Conservation (phyloP, 495 filamentous ascomycete genomes). For the Neurospora sp. region DNA sequence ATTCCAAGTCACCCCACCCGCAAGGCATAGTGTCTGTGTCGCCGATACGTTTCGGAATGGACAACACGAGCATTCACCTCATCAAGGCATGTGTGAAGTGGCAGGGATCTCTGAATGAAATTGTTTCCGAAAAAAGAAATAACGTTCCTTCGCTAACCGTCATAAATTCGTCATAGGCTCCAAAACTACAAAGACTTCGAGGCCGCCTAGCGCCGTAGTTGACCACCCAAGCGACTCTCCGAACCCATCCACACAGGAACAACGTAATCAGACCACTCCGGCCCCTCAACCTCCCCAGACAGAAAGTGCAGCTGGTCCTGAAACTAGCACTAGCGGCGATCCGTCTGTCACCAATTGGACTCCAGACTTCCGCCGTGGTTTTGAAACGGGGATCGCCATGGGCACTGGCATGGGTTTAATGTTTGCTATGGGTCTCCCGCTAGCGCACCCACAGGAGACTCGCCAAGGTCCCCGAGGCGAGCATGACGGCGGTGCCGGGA, state of each 20-base stretch:
- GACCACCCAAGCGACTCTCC: neutral
- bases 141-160: neutral
- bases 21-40: neutral
- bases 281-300: neutral
- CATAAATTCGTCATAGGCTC: neutral
- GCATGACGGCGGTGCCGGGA: neutral
- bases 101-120: neutral
- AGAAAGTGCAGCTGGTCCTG: neutral
- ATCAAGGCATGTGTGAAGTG: neutral
- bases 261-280: neutral
- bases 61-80: neutral
- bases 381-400: neutral
- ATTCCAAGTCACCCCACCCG: neutral
- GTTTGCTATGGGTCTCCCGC: neutral
- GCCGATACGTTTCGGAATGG: neutral
- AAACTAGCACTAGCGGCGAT: neutral
- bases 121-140: neutral
- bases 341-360: neutral
- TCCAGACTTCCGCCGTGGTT: neutral
- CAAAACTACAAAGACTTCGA: neutral
- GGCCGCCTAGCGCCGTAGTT: neutral
- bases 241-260: neutral
- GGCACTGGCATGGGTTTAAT: neutral
- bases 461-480: neutral
- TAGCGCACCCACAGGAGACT: neutral